Percentiles rank a stretch among this genome's conserved stretches.
These are phyloP conservation scores for Ogataea methanolica DNA, from an alignment of 805 yeast genomes.

Conservation along the genomic window DNA sequence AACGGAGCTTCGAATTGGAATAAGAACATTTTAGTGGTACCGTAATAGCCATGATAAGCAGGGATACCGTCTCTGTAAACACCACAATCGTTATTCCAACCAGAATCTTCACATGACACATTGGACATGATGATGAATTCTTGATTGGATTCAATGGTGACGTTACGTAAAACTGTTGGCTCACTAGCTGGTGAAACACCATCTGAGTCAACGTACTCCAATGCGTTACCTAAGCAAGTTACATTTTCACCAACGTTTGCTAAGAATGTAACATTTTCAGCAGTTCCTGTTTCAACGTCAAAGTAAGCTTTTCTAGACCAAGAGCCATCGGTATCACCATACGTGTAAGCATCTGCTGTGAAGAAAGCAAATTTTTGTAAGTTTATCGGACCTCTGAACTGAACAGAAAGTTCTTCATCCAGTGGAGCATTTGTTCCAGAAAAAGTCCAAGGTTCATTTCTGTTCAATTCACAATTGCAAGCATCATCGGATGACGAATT, in stretches of 20 bases:
- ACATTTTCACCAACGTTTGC: conserved; percentile 58
- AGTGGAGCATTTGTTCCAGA: conserved; percentile 64
- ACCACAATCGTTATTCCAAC: conserved; percentile 59
- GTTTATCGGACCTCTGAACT: conserved; percentile 71
- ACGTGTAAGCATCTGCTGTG: conserved; percentile 38
- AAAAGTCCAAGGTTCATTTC: conserved; percentile 32
- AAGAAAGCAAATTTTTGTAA: conserved; percentile 60
- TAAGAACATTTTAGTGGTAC: conserved; percentile 64
- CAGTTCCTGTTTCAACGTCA: conserved; percentile 41
- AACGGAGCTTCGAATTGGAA: conserved; percentile 67
- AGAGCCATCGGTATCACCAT: conserved; percentile 35
- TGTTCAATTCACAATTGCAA: conserved; percentile 43
- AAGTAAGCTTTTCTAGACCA: conserved; percentile 64
- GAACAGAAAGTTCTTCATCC: conserved; percentile 67
- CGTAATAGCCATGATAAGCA: conserved; percentile 77
- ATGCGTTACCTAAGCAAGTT: conserved; percentile 64
- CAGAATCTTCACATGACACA: conserved; percentile 51
- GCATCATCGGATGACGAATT: conserved; percentile 36
- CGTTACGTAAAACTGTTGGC: conserved; percentile 44
- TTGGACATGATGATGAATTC: conserved; percentile 61
- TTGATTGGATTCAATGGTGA: conserved; percentile 49
- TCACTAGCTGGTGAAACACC: conserved; percentile 45
- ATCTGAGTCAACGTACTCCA: conserved; percentile 55
- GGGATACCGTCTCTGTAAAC: conserved; percentile 76
- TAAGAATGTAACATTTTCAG: conserved; percentile 64